Base-by-base conservation (phyloP, 2,329 filamentous ascomycete species). In the Harringtonia aguacate region DNA sequence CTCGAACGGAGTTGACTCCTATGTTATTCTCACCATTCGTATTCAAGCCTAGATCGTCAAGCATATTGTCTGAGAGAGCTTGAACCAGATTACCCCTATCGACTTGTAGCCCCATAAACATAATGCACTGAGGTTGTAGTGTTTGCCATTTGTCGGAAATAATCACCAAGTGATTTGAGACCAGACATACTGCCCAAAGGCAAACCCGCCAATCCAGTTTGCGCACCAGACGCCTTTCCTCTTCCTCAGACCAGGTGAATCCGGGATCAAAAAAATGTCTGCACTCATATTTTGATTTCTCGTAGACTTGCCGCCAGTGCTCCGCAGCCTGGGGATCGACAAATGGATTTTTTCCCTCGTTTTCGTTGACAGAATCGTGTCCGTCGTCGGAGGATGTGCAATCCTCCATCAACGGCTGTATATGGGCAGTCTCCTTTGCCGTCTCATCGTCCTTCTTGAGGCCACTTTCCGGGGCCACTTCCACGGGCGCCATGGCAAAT, bases 231-330 rank as follows among this genome's bases (percentile, higher is more conserved):
- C 57, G 63, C 54, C 64, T 69, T 57, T 78, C 75, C 51, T 78
- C 74, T 39, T 66, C 62, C 3, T 61, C 58, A 15, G 70, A 65
- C 74, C 75, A 78, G 20, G 67, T 59, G 40, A 72, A 67, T 2
- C 64, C 55, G 0, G 73, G 69, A 48, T 78, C 74, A 54, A 72
- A 78, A 38, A 69, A 63, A 57, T 78, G 71, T 9, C 66, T 59
- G 12, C 73, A 72, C 52, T 79, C 74, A 50, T 77, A 78, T 13
- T 53, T 45, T 8, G 58, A 55, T 1, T 56, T 49, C 3, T 64
- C 57, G 44, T 64, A 64, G 15, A 59, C 55, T 3, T 52, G 24
- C n/a, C 50, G 52, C 61, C 61, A 65, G 38, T 59, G 55, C 3
- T 51, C 51, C 1, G 60, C 61, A 1, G 54, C 52, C 4, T 49